Conservation (phyloP, 1,139 yeast genomes). For the Pichia sorboxylosa region DNA sequence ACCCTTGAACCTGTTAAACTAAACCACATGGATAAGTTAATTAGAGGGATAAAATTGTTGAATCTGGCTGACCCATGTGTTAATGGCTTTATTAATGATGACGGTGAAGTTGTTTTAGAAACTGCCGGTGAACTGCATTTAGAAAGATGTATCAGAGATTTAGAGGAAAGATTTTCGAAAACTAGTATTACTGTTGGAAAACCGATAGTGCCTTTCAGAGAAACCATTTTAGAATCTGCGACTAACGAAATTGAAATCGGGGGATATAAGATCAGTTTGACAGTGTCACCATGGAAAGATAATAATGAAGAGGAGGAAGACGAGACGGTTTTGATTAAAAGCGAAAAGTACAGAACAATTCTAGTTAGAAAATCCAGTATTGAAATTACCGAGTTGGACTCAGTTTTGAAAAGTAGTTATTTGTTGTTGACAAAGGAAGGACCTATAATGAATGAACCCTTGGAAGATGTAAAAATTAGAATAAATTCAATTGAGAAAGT, state of each 20-base stretch:
- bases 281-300: conserved; percentile 4
- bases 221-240: conserved; percentile 44
- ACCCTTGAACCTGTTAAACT: conserved; percentile 93
- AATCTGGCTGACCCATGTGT: conserved; percentile 91
- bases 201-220: conserved; percentile 92
- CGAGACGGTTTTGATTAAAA: conserved; percentile 1
- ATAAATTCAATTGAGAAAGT: conserved; percentile 34
- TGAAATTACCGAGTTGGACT: conserved; percentile 31
- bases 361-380: conserved; percentile 51
- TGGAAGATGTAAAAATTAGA: conserved; percentile 65
- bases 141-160: conserved; percentile 81
- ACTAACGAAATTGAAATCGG: conserved; percentile 22
- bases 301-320: not conserved
- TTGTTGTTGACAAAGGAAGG: conserved; percentile 78
- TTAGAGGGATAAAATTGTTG: conserved; percentile 64
- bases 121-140: conserved; percentile 95
- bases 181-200: conserved; percentile 78
- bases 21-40: conserved; percentile 61
- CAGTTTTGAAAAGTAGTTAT: conserved; percentile 54
- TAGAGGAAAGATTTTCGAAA: conserved; percentile 85
- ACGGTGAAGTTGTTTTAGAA: conserved; percentile 83
- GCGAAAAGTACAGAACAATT: conserved; percentile 47
- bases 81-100: conserved; percentile 72
- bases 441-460: conserved; percentile 78
- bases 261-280: conserved; percentile 27